Conservation (phyloP, 129 eudicot genomes). For the Logfia minima region DNA sequence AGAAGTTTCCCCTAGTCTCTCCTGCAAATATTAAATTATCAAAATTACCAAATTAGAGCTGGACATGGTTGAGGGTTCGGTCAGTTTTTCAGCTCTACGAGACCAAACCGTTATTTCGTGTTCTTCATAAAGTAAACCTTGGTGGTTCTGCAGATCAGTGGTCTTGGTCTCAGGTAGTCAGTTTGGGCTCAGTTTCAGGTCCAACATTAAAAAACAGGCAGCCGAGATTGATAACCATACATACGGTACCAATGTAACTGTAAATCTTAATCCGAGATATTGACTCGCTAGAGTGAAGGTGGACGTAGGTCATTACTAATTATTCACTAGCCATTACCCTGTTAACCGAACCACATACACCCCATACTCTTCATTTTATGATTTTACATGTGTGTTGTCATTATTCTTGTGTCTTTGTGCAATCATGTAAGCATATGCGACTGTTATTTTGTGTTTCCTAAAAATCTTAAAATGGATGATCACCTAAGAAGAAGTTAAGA, state of each 20-base stretch:
- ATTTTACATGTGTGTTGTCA: too few species aligned
- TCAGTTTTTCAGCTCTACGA: not conserved
- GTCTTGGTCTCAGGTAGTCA: not conserved
- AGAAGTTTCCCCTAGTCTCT: slow-evolving; percentile 65
- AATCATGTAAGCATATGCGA: too few species aligned
- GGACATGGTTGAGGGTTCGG: not conserved
- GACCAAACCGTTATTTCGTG: not conserved
- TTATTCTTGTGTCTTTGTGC: too few species aligned
- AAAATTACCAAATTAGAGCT: slow-evolving; percentile 10
- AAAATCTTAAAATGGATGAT: not conserved
- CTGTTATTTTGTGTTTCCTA: not conserved
- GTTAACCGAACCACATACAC: too few species aligned
- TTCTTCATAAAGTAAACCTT: not conserved
- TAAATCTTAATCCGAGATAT: too few species aligned
- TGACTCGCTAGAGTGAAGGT: too few species aligned
- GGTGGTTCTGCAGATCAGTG: not conserved
- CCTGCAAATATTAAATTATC: slow-evolving; percentile 25
- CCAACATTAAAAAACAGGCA: not conserved
- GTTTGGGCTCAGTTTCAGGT: not conserved
- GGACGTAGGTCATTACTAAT: too few species aligned
- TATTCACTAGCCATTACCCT: too few species aligned
- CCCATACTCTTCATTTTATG: too few species aligned
- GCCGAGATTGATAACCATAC: too few species aligned
- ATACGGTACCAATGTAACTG: too few species aligned
- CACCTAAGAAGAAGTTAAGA: not conserved